Conservation (phyloP, 108 stramenopile species). For the Discostella pseudostelligera region DNA sequence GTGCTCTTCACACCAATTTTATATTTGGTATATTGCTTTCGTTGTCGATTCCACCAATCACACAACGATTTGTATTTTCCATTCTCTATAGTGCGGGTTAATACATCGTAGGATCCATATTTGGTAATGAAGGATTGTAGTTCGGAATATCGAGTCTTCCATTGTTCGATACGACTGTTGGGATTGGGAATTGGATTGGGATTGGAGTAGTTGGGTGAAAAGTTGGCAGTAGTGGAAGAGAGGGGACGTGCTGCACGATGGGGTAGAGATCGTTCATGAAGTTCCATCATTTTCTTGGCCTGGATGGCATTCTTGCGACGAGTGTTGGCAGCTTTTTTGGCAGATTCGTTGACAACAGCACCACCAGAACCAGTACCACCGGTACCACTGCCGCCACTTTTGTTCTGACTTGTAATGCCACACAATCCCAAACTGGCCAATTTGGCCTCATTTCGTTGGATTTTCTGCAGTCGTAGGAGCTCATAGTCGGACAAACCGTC, state of each 20-base stretch:
- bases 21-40: conserved; percentile 7
- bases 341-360: too few species aligned
- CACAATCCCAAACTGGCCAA: conserved; percentile 16
- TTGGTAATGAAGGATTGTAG: background rate
- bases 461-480: conserved; percentile 31
- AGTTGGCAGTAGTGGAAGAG: too few species aligned
- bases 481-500: conserved; percentile 24
- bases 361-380: background rate
- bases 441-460: conserved; percentile 33
- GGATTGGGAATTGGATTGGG: too few species aligned
- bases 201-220: too few species aligned
- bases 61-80: conserved; percentile 5
- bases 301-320: too few species aligned
- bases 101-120: conserved; percentile 1
- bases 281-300: too few species aligned
- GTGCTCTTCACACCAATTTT: conserved; percentile 13
- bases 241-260: too few species aligned
- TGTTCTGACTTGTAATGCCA: too few species aligned
- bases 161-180: too few species aligned
- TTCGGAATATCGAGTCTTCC: too few species aligned
- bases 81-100: background rate
- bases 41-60: conserved; percentile 11
- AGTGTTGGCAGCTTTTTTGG: too few species aligned
- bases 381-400: background rate
- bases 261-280: too few species aligned